Conservation (phyloP, 805 yeast genomes). For the Suhomyces tanzawaensis region DNA sequence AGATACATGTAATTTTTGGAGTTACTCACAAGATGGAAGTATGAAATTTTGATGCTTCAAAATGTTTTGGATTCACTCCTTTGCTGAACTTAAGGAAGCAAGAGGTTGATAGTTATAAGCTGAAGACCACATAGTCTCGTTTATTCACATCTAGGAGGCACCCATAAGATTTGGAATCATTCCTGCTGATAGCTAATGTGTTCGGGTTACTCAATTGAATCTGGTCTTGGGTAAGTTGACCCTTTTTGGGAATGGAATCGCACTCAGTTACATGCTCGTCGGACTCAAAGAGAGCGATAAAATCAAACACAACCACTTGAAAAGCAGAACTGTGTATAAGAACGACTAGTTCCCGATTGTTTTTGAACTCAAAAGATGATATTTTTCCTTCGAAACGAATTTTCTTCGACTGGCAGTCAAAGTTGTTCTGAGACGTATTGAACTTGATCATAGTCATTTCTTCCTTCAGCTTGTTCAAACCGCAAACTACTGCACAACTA, state of each 20-base stretch:
- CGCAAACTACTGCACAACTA: conserved; percentile 1
- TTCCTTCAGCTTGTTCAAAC: background rate
- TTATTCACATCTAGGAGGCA: conserved; percentile 41
- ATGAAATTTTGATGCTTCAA: no score
- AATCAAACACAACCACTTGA: conserved; percentile 3
- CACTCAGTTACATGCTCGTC: background rate
- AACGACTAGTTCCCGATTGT: conserved; percentile 5
- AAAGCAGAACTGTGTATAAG: background rate
- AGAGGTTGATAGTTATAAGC: conserved; percentile 14
- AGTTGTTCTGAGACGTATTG: background rate
- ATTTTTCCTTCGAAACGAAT: background rate
- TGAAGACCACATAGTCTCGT: conserved; percentile 39
- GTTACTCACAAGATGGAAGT: no score
- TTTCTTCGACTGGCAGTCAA: background rate
- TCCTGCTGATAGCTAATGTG: conserved; percentile 29
- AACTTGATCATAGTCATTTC: background rate
- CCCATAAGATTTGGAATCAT: conserved; percentile 24
- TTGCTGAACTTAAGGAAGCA: no score
- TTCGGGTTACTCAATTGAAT: conserved; percentile 23
- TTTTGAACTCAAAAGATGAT: conserved; percentile 7
- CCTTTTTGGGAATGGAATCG: background rate
- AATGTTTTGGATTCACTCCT: no score
- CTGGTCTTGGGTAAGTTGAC: conserved; percentile 1
- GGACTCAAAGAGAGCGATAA: conserved; percentile 1
- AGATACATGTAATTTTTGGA: no score